Conservation (phyloP, 2,329 filamentous ascomycete species). For the Pseudocercospora vitis region DNA sequence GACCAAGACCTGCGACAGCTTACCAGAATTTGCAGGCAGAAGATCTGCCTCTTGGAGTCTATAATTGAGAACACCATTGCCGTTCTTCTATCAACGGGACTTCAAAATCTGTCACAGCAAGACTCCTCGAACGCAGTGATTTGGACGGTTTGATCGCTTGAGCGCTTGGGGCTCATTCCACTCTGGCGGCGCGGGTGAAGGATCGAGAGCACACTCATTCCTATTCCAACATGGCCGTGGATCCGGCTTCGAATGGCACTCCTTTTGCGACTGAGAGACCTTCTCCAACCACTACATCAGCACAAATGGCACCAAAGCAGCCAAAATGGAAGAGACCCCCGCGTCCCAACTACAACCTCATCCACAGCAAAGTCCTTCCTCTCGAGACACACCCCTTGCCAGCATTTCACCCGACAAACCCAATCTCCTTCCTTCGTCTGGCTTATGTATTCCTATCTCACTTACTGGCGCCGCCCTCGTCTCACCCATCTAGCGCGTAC, state of each 20-base stretch:
- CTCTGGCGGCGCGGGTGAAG: too few species aligned
- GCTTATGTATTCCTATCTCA: constrained; percentile 75
- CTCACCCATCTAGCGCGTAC: constrained; percentile 65
- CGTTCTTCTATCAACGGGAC: too few species aligned
- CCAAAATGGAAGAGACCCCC: constrained; percentile 28
- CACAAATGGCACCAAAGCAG: too few species aligned
- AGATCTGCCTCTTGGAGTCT: too few species aligned
- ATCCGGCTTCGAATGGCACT: background rate
- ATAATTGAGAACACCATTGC: too few species aligned
- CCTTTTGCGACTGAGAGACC: constrained; percentile 1
- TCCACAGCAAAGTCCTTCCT: constrained; percentile 80
- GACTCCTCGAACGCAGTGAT: background rate
- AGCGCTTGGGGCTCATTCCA: too few species aligned
- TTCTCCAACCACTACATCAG: constrained; percentile 11
- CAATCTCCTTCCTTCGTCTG: constrained; percentile 80
- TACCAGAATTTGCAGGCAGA: background rate
- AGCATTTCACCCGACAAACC: constrained; percentile 86
- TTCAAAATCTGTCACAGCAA: too few species aligned
- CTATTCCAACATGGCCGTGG: constrained; percentile 5
- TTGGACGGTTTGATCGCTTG: too few species aligned
- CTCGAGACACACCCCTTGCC: constrained; percentile 81
- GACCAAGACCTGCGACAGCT: background rate
- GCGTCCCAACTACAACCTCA: constrained; percentile 65
- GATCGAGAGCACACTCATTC: too few species aligned
- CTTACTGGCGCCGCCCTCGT: constrained; percentile 62